Conservation (phyloP, 2,329 filamentous ascomycete genomes). For the Fusarium sp. region DNA sequence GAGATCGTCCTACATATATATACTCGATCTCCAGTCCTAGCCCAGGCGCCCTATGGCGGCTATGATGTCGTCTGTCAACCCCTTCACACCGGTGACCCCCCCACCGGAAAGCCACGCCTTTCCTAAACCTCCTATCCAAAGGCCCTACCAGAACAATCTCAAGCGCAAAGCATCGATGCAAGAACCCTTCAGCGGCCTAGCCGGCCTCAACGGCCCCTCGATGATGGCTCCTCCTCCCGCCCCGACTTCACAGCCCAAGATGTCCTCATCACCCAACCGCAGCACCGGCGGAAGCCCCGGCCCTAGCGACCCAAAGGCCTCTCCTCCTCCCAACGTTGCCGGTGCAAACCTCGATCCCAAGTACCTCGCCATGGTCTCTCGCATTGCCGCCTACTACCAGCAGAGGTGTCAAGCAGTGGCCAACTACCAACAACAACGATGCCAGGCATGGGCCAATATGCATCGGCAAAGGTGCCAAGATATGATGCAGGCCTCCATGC, state of each 20-base stretch:
- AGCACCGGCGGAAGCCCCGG: slow-evolving; percentile 31
- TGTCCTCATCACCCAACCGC: slow-evolving; percentile 33
- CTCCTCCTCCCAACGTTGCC: slow-evolving; percentile 35
- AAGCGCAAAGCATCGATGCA: slow-evolving; percentile 45
- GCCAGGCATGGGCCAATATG: slow-evolving; percentile 60
- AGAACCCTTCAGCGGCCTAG: slow-evolving; percentile 34
- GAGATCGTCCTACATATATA: slow-evolving; percentile 30
- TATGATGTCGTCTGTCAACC: slow-evolving; percentile 49
- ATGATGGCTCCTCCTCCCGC: slow-evolving; percentile 40
- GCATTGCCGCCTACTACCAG: slow-evolving; percentile 62
- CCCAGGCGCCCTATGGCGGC: slow-evolving; percentile 44
- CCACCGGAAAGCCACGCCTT: slow-evolving; percentile 46
- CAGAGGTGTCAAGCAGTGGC: slow-evolving; percentile 61
- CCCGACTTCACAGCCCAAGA: slow-evolving; percentile 42
- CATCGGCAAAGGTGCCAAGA: slow-evolving; percentile 62
- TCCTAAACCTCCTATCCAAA: slow-evolving; percentile 47
- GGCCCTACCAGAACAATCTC: slow-evolving; percentile 43
- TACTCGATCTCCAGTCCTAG: slow-evolving; percentile 24
- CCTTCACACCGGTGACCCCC: slow-evolving; percentile 46
- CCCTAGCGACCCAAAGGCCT: slow-evolving; percentile 32
- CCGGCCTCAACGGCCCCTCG: slow-evolving; percentile 34
- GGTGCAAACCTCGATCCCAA: slow-evolving; percentile 53
- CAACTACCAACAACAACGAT: slow-evolving; percentile 61
- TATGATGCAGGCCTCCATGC: slow-evolving; percentile 62
- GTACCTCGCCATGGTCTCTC: slow-evolving; percentile 59